Evolutionary conservation across 768 basidiomycete species (phyloP).

Genomic region (Xerocomellus intermedius): DNA sequence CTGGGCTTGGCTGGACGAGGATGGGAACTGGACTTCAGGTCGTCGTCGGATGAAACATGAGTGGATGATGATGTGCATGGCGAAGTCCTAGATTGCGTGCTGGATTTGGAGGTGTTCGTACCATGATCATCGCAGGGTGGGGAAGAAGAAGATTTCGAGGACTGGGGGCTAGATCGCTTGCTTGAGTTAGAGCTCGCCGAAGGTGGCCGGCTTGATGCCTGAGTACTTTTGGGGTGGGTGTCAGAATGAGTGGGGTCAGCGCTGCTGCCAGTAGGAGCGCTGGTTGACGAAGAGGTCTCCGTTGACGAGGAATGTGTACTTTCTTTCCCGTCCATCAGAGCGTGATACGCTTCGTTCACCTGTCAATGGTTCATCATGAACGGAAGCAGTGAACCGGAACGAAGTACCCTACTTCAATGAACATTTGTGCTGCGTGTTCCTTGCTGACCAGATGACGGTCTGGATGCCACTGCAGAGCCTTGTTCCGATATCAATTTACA

Average conservation of each 20-base stretch:
- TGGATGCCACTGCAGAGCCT: conserved; percentile 69
- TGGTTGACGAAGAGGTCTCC: conserved; percentile 28
- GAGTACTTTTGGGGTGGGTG: conserved; percentile 21
- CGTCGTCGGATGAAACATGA: conserved; percentile 11
- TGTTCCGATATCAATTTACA: conserved; percentile 14
- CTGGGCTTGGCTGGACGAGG: conserved; percentile 12
- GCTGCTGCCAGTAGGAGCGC: conserved; percentile 16
- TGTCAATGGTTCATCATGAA: conserved; percentile 19
- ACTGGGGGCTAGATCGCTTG: conserved; percentile 15
- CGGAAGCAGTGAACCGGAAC: background rate
- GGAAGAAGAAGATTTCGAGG: conserved; percentile 11
- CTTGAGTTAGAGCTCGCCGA: conserved; percentile 32
- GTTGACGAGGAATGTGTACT: conserved; percentile 28
- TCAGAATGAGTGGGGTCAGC: conserved; percentile 23
- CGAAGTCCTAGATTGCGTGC: conserved; percentile 11
- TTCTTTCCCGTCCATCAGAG: conserved; percentile 45
- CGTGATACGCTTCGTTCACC: conserved; percentile 58
- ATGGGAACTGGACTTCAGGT: conserved; percentile 15
- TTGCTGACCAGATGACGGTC: conserved; percentile 56
- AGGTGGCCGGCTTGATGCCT: conserved; percentile 30
- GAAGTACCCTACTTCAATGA: conserved; percentile 50
- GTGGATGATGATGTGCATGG: conserved; percentile 15
- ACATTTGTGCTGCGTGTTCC: conserved; percentile 51
- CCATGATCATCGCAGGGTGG: conserved; percentile 11
- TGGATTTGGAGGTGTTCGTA: conserved; percentile 9